These are phyloP conservation scores for Gossypium laxum DNA, from an alignment of 441 rosid species.

Conservation along the genomic window DNA sequence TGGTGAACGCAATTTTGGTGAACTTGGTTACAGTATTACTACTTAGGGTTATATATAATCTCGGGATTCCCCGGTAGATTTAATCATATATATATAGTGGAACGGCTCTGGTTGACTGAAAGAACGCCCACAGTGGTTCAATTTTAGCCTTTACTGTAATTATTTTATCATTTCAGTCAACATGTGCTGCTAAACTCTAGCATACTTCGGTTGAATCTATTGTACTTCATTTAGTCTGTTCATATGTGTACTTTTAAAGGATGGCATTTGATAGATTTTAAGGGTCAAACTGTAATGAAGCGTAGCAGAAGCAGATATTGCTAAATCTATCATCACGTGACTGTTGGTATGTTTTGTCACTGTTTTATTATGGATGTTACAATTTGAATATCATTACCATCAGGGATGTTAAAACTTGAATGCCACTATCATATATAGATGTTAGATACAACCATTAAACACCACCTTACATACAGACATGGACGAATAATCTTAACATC, in stretches of 20 bases:
- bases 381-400: neutral
- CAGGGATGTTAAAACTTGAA: neutral
- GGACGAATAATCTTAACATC: too few relatives aligned
- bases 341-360: neutral
- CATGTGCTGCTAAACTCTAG: neutral
- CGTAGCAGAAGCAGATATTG: neutral
- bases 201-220: neutral
- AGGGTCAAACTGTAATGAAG: neutral
- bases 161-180: neutral
- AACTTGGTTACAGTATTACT: slow-evolving; percentile 7
- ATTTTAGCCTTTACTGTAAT: neutral
- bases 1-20: slow-evolving; percentile 12
- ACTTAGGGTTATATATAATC: neutral
- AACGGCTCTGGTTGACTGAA: neutral
- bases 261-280: neutral
- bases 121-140: neutral
- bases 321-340: neutral
- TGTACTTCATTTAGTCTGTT: neutral
- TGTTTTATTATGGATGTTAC: neutral
- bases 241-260: neutral
- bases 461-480: neutral
- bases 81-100: slow-evolving; percentile 8
- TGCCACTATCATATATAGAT: neutral
- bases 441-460: neutral
- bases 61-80: slow-evolving; percentile 7